Base-by-base conservation (phyloP, 805 yeast genomes). In the Kodamaea kakaduensis region DNA sequence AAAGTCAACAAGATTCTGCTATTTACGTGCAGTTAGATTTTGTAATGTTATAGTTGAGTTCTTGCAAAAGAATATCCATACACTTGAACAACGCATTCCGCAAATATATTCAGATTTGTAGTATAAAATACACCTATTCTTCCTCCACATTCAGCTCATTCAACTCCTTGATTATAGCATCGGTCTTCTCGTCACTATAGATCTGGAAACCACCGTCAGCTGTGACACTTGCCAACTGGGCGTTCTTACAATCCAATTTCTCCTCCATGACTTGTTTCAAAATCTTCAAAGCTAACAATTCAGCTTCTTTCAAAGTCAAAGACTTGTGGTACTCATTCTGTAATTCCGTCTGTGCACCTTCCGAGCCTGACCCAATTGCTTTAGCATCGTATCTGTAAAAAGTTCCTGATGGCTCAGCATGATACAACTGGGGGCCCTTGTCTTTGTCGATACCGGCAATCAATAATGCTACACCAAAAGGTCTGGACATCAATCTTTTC, bases 351-450 rank as follows among this genome's bases (percentile, higher is more conserved):
- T 94, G 98, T 1, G 99, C 99, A 45, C 98, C 98, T 64, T 93
- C 99, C 10, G 95, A 84, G 14, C 99, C 99, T 1, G 96, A 85
- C 9, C 99, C 99, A 52, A 94, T 93, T 9, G 98, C 98, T 66
- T 93, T 94, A 18, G 98, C 99, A 54, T 93, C 96, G 58, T 93
- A 93, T 63, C 93, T 78, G 67, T 93, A 94, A 52, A 88, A 93
- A 1, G 99, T 93, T 40, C 99, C 99, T 9, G 96, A 85, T 25
- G 99, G 98, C 64, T 93, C 99, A n/a, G 97, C 96, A 59, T 93
- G 97, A 59, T 85, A 85, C 50, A 93, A 74, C 61, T 93, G 98
- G 31, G 96, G 96, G 1, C 98, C 98, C 53, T 86, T 81, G 50
- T 86, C 94, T 42, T 78, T 71, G 65, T 93, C 98, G 49, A 80